Conservation (phyloP, 176 grass and related monocot genomes). For the Bothriochloa decipiens region DNA sequence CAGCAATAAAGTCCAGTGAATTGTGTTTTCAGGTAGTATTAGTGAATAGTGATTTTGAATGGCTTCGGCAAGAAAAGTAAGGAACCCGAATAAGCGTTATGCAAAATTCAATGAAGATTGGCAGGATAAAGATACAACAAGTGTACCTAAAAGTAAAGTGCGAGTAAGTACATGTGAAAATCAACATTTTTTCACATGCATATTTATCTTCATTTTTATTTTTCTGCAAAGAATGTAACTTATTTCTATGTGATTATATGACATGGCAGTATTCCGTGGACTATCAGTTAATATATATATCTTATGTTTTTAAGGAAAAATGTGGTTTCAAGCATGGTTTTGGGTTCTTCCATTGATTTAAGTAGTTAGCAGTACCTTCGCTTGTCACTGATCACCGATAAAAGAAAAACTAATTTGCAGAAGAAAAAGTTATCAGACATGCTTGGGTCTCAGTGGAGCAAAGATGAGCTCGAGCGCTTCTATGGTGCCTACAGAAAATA, state of each 20-base stretch:
- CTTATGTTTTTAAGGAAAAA: slow-evolving; percentile 13
- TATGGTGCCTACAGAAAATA: slow-evolving; percentile 92
- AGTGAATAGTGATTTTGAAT: slow-evolving; percentile 42
- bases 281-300: slow-evolving; percentile 6
- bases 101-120: slow-evolving; percentile 81
- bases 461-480: slow-evolving; percentile 94
- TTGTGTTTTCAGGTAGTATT: slow-evolving; percentile 36
- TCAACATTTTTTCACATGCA: slow-evolving; percentile 9
- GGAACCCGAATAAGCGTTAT: slow-evolving; percentile 80
- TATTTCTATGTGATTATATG: slow-evolving; percentile 5
- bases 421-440: slow-evolving; percentile 92
- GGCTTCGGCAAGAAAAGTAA: slow-evolving; percentile 89
- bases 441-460: slow-evolving; percentile 93
- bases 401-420: slow-evolving; percentile 55
- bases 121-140: slow-evolving; percentile 69
- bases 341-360: slow-evolving; percentile 27
- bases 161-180: slow-evolving; percentile 50
- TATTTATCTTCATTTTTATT: neutral
- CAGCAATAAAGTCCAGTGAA: slow-evolving; percentile 23
- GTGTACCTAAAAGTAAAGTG: slow-evolving; percentile 62
- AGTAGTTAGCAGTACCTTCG: slow-evolving; percentile 11
- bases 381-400: slow-evolving; percentile 17
- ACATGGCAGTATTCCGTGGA: slow-evolving; percentile 22
- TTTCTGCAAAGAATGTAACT: neutral
- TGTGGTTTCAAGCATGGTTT: slow-evolving; percentile 1